Evolutionary conservation across 2,329 filamentous ascomycete species (phyloP).

Genomic region (Escovopsis sp.): DNA sequence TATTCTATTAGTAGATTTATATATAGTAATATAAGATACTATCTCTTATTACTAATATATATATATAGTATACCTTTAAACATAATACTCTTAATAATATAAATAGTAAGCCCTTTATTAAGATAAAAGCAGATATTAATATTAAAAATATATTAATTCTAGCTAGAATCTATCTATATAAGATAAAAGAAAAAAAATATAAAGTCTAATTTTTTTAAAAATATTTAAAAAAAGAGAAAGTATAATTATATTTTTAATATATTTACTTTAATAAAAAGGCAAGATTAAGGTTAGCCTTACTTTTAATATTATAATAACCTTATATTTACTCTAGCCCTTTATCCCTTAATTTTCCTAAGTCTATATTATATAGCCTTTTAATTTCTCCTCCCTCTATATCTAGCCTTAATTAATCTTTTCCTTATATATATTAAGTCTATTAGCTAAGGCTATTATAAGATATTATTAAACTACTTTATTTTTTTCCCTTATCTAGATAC

Average conservation of each 20-base stretch:
- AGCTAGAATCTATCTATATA: neutral
- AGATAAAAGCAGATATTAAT: neutral
- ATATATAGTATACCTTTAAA: neutral
- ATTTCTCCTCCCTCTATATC: neutral
- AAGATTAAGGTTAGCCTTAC: too few relatives aligned
- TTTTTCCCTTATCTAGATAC: neutral
- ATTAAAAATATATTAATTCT: neutral
- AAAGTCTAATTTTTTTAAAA: neutral
- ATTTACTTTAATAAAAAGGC: too few relatives aligned
- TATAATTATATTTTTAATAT: too few relatives aligned
- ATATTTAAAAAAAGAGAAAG: neutral
- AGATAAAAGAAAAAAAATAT: neutral
- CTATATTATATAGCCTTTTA: neutral
- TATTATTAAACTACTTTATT: neutral
- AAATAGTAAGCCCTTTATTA: neutral
- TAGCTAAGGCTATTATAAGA: slow-evolving; percentile 1
- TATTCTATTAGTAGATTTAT: too few relatives aligned
- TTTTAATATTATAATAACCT: neutral
- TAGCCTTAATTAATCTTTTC: slow-evolving; percentile 2
- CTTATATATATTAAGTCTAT: neutral
- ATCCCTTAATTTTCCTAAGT: neutral
- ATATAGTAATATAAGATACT: neutral
- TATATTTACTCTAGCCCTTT: neutral
- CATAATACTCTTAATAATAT: too few relatives aligned
- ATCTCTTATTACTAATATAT: neutral